Evolutionary conservation across 1,139 yeast species (phyloP), one percentile per base, ranked within the genome.

Genomic region (Hemisphaericaspora xylofermentans): DNA sequence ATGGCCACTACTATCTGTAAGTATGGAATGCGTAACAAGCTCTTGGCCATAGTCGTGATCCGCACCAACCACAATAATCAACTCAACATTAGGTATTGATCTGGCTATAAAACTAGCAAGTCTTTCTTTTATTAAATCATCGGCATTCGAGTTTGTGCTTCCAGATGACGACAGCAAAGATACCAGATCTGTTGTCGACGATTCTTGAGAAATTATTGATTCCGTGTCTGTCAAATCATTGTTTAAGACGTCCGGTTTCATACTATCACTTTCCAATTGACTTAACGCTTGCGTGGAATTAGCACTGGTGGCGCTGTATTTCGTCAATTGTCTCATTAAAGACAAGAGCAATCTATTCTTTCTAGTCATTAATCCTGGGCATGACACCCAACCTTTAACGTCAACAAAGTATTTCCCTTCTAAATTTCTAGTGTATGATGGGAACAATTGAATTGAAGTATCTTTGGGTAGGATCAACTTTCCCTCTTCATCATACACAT

Each of bases 331-430:
- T 49, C 80, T 80, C 2, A 91, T 87, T 28, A 89, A 66, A 1
- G 89, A 75, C 30, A 85, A 57, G 26, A 88, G 68, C 40, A 89
- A 61, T 48, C 83, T 66, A 57, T 88, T 86, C 54, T 85, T 86
- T 38, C 95, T 68, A 24, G 80, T 76, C 71, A 82, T 75, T 8
- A 74, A 69, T 1, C 93, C 94, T 0, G 89, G 89, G 34, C 87
- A 71, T 43, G 74, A 79, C 8, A 88, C 71, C 76, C 85, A 78
- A 3, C 96, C 96, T 36, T 86, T 75, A 2, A 88, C 78, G 39
- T 82, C 80, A 1, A 89, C 82, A 38, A 74, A 70, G 55, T 65
- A 81, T 17, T 52, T 54, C 6, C 57, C 60, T 8, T 61, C 63
- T 14, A 50, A 56, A 15, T 58, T 45, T 16, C 84, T 64, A 0